Conservation (phyloP, 805 yeast genomes). For the Saturnispora zaruensis region DNA sequence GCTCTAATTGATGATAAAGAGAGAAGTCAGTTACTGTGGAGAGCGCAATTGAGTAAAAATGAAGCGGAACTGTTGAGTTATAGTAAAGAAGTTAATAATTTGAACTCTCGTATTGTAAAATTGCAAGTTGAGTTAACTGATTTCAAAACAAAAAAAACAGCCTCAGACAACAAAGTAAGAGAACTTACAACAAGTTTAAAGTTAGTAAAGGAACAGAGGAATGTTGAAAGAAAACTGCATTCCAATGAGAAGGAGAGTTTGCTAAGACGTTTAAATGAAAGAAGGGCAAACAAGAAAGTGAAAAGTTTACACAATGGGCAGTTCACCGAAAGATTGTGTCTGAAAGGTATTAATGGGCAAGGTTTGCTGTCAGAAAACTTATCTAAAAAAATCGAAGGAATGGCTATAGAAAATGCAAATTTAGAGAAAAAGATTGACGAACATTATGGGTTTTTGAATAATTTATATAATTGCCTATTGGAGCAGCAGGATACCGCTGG, state of each 20-base stretch:
- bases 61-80: background rate
- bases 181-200: conserved; percentile 18
- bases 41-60: background rate
- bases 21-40: background rate
- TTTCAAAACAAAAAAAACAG: conserved; percentile 10
- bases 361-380: background rate
- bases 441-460: conserved; percentile 7
- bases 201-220: background rate
- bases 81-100: background rate
- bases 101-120: conserved; percentile 18
- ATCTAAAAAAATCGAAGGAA: background rate
- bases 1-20: background rate
- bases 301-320: background rate
- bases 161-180: conserved; percentile 14
- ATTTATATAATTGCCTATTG: conserved; percentile 12
- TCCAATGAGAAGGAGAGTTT: conserved; percentile 13
- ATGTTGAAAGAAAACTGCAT: conserved; percentile 13
- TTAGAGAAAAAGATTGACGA: conserved; percentile 10
- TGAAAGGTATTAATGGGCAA: background rate
- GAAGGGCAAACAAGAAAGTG: background rate
- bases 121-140: conserved; percentile 11
- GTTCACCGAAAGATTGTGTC: background rate
- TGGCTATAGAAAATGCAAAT: conserved; percentile 1
- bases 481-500: conserved; percentile 13
- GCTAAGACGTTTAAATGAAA: conserved; percentile 8